phyloP scores from a whole-genome alignment of 2,329 filamentous ascomycete genomes.

The Sporothrix pseudoabietina region DNA sequence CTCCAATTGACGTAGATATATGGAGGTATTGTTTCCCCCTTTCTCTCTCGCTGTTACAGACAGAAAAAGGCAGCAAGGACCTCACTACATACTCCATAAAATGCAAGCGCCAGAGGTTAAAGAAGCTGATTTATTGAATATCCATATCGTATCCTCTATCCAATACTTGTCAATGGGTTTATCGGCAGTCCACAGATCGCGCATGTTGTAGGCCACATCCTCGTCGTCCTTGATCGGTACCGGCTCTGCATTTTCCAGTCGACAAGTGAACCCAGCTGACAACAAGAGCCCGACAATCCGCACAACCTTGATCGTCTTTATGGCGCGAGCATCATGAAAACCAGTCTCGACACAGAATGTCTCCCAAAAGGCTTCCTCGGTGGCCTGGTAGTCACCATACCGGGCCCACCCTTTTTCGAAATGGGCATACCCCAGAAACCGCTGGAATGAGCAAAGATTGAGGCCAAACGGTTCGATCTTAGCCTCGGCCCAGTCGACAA shows the following conservation, averaged over 20 bases:
- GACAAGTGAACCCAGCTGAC: neutral
- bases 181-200: neutral
- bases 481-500: conserved; percentile 26
- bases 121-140: no score
- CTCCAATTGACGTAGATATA: no score
- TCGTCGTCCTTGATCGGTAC: neutral
- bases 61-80: no score
- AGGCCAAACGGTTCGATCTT: conserved; percentile 21
- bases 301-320: neutral
- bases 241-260: neutral
- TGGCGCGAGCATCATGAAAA: neutral
- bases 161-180: neutral
- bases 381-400: neutral
- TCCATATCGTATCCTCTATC: neutral
- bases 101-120: no score
- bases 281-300: neutral
- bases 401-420: neutral
- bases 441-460: conserved; percentile 20
- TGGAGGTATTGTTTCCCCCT: no score
- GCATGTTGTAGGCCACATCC: neutral
- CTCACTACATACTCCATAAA: no score
- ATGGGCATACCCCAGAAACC: conserved; percentile 3
- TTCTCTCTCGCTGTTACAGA: no score
- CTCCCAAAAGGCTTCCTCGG: neutral
- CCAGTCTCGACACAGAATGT: neutral